Percentiles rank a stretch among this genome's conserved stretches.
These are phyloP conservation scores for Neonectria punicea DNA, from an alignment of 2,329 filamentous ascomycete species.

Conservation along the genomic window DNA sequence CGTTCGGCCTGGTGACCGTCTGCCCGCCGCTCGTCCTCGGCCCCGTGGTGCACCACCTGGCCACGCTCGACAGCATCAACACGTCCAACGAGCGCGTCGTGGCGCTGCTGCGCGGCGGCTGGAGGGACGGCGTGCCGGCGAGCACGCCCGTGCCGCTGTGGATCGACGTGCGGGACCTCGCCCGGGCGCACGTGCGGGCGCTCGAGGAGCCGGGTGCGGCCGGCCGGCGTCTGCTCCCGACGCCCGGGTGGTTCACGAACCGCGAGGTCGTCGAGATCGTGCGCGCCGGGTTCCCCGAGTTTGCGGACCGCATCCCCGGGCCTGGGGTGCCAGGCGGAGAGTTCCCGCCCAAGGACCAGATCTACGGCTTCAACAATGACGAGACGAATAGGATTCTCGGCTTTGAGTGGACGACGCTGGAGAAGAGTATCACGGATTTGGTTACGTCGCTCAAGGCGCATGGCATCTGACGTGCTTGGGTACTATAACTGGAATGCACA, in stretches of 20 bases:
- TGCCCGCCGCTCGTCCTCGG: constrained; percentile 67
- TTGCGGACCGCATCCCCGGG: constrained; percentile 58
- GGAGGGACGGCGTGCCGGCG: constrained; percentile 56
- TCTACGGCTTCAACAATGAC: constrained; percentile 68
- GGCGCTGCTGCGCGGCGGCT: constrained; percentile 60
- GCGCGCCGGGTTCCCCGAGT: constrained; percentile 61
- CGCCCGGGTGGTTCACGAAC: constrained; percentile 59
- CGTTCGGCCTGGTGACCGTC: constrained; percentile 63
- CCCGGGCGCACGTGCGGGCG: constrained; percentile 62
- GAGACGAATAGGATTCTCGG: constrained; percentile 69
- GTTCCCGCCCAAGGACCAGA: constrained; percentile 49
- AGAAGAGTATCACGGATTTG: constrained; percentile 71
- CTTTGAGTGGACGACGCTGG: constrained; percentile 69
- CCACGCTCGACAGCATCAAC: constrained; percentile 59
- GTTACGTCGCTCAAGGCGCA: constrained; percentile 70
- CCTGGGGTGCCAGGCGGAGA: constrained; percentile 58
- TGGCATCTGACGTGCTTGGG: constrained; percentile 34
- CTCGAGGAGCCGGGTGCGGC: constrained; percentile 59
- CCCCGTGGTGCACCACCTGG: constrained; percentile 61
- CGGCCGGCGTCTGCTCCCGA: constrained; percentile 63
- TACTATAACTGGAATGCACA: not conserved
- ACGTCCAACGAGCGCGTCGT: constrained; percentile 65
- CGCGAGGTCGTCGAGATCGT: constrained; percentile 56
- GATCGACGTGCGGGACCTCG: constrained; percentile 68
- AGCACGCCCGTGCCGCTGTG: constrained; percentile 57